Base-by-base conservation (phyloP, 176 grass and related monocot genomes). In the Zoysia japonica region DNA sequence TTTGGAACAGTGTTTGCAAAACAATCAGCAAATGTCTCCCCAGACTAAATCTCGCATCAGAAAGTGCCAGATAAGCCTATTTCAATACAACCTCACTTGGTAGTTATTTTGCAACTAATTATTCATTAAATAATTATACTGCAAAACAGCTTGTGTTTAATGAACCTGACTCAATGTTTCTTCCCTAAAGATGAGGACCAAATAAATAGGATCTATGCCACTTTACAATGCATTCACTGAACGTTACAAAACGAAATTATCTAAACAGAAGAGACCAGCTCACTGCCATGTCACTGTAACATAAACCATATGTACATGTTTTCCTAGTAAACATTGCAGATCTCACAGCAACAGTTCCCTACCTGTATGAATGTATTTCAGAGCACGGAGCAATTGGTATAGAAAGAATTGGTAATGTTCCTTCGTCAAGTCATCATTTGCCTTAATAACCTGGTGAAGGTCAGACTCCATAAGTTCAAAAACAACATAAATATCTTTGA, bases 361-460 rank as follows among this genome's bases (percentile, higher is more conserved):
- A 94, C 95, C 96, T 47, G 96, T 93, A 82, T 99, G 96, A 65
- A 99, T 99, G 83, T 99, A 99, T 65, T 99, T 99, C n/a, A 99
- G 84, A 74, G 96, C 96, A 9, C 96, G 96, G 61, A 99, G 86
- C 60, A 99, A 85, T 86, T 99, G 96, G 61, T 99, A 99, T 36
- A 99, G 86, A 90, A 99, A 99, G 75, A 99, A 99, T 69, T 99
- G 96, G 74, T 95, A 99, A 78, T 99, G 96, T 70, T 99, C 96
- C 88, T 94, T 99, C 0, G 96, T 99, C 61, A 99, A 84, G 78
- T 99, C 96, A 80, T 99, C 96, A 70, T 99, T 99, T 40, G 92
- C 96, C 84, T 99, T 99, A 82, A 99, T 99, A 87, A 99, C 96
- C 87, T 99, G 96, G 79, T 99, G 96, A 85, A 99, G 87, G 87